Percentiles rank a stretch among this genome's conserved stretches.
Evolutionary conservation across 2,329 filamentous ascomycete species (phyloP).

Genomic region (Xylaria sp.): DNA sequence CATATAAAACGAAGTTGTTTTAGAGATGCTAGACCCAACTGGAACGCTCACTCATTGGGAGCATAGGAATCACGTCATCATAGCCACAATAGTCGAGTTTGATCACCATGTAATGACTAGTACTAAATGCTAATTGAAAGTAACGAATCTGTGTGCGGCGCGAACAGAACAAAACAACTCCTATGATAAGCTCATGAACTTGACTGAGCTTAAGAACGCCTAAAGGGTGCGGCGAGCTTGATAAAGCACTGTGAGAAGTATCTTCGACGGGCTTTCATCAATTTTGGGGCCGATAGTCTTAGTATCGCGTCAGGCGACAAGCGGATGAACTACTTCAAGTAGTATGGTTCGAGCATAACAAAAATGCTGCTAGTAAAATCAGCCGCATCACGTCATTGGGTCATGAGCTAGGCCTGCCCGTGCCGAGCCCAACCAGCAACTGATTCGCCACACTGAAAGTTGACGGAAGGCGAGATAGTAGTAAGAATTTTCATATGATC

Average conservation of each 20-base stretch:
- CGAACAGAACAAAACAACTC: slow-evolving; percentile 51
- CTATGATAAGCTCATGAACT: neutral
- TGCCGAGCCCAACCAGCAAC: slow-evolving; percentile 58
- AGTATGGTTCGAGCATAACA: slow-evolving; percentile 53
- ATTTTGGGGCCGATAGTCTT: slow-evolving; percentile 57
- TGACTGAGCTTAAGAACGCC: neutral
- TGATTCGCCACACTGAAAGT: slow-evolving; percentile 50
- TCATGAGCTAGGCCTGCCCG: slow-evolving; percentile 56
- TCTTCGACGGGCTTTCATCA: slow-evolving; percentile 51
- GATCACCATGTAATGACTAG: no score
- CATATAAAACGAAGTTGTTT: slow-evolving; percentile 53
- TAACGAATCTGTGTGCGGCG: slow-evolving; percentile 55
- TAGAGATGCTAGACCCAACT: slow-evolving; percentile 56
- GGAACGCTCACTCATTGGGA: slow-evolving; percentile 55
- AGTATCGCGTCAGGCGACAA: slow-evolving; percentile 55
- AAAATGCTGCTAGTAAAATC: slow-evolving; percentile 55
- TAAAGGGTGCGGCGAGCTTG: neutral
- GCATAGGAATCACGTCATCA: slow-evolving; percentile 60
- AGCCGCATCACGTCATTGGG: slow-evolving; percentile 60
- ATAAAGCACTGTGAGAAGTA: neutral
- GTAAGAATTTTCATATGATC: slow-evolving; percentile 55
- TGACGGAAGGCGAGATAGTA: slow-evolving; percentile 57
- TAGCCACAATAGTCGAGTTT: slow-evolving; percentile 52
- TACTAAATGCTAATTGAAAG: neutral
- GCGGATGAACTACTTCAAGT: slow-evolving; percentile 56